A percentile compares a stretch with the other conserved stretches of the same genome.
Evolutionary conservation across 2,329 filamentous ascomycete genomes (phyloP).

Genomic region (Orbilia oligospora): DNA sequence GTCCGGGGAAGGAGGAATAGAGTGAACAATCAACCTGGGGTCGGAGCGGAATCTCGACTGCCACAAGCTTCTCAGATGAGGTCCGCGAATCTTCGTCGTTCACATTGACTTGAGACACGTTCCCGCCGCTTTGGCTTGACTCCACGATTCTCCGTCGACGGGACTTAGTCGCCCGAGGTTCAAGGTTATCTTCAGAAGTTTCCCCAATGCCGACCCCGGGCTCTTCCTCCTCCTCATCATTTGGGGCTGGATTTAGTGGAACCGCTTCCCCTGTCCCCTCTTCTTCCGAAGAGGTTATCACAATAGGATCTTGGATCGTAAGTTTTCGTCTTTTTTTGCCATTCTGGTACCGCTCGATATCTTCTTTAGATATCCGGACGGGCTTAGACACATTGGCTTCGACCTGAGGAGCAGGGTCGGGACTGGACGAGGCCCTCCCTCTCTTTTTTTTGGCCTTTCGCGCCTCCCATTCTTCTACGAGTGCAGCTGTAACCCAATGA

Average conservation of each 20-base stretch:
- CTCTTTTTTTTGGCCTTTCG: slow-evolving; percentile 29
- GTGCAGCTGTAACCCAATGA: slow-evolving; percentile 26
- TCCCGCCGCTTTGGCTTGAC: slow-evolving; percentile 34
- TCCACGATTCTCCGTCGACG: slow-evolving; percentile 39
- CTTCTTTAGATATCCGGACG: neutral
- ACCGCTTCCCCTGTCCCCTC: neutral
- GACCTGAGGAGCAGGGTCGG: neutral
- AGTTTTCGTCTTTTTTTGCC: slow-evolving; percentile 20
- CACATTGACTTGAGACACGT: neutral
- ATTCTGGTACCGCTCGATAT: slow-evolving; percentile 16
- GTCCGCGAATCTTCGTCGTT: neutral
- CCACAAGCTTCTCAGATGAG: slow-evolving; percentile 8
- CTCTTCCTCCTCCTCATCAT: neutral
- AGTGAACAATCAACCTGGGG: slow-evolving; percentile 4
- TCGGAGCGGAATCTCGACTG: slow-evolving; percentile 23
- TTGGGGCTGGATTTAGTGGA: neutral
- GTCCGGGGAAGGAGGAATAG: slow-evolving; percentile 23
- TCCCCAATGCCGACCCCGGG: neutral
- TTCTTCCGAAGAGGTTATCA: slow-evolving; percentile 34
- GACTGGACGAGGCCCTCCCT: slow-evolving; percentile 35
- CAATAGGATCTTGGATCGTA: slow-evolving; percentile 20
- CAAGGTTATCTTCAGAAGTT: neutral
- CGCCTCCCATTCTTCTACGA: slow-evolving; percentile 32
- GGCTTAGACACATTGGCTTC: slow-evolving; percentile 9
- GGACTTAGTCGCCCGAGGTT: neutral